Percentiles rank a stretch among this genome's conserved stretches.
These are phyloP conservation scores for Gardenia jasminoides DNA, from an alignment of 257 asterid species.

Conservation along the genomic window DNA sequence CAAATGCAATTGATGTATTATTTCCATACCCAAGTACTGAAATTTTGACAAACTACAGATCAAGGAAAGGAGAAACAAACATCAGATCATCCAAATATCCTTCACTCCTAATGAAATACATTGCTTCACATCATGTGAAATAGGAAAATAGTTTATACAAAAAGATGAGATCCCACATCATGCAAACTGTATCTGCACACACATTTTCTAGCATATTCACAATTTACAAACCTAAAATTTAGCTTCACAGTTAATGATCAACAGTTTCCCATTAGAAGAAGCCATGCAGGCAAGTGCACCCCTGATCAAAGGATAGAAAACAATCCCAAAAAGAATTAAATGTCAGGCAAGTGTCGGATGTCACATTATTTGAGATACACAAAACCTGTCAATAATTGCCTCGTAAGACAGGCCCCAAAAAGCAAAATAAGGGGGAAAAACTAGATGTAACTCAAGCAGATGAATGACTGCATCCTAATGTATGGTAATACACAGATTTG, in stretches of 20 bases:
- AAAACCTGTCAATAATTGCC: not conserved
- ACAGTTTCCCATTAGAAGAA: not conserved
- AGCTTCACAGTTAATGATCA: not conserved
- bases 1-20: not conserved
- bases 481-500: not conserved
- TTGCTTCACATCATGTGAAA: not conserved
- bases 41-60: too few species aligned
- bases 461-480: not conserved
- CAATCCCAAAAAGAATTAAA: not conserved
- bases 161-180: not conserved
- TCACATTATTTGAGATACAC: not conserved
- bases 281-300: not conserved
- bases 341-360: not conserved
- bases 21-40: not conserved
- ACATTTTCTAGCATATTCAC: not conserved
- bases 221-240: not conserved
- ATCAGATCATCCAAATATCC: not conserved
- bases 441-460: not conserved
- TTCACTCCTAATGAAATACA: too few species aligned
- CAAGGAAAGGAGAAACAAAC: not conserved
- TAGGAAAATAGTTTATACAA: not conserved
- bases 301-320: too few species aligned
- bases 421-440: too few species aligned
- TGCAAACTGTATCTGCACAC: not conserved
- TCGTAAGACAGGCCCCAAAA: not conserved